phyloP scores from a whole-genome alignment of 495 filamentous ascomycete species.

The Hyaloscypha finlandica region DNA sequence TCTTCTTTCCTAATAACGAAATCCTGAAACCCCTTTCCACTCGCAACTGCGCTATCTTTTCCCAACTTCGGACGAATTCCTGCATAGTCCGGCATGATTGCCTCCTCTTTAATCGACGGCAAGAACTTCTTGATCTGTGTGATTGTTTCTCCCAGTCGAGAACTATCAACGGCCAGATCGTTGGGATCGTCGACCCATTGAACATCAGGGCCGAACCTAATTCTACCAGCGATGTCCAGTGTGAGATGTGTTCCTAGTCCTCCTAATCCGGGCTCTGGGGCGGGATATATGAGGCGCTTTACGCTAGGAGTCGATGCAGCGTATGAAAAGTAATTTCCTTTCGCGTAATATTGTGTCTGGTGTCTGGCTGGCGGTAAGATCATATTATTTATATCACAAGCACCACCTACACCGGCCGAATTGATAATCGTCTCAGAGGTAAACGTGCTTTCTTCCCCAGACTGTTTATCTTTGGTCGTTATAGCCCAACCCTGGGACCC shows the following conservation, averaged over 20 bases:
- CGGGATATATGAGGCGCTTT: constrained; percentile 82
- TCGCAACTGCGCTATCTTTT: constrained; percentile 56
- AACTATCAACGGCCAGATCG: constrained; percentile 47
- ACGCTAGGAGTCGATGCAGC: constrained; percentile 63
- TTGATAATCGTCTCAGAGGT: constrained; percentile 80
- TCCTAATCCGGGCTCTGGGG: constrained; percentile 73
- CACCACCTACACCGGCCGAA: constrained; percentile 75
- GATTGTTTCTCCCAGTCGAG: constrained; percentile 66
- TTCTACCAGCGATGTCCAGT: constrained; percentile 79
- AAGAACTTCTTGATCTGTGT: constrained; percentile 77
- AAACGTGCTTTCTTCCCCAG: constrained; percentile 55
- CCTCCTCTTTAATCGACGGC: constrained; percentile 64
- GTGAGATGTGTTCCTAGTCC: constrained; percentile 94
- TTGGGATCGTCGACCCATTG: constrained; percentile 78
- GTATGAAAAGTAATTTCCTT: constrained; percentile 95
- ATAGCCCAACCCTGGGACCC: constrained; percentile 52
- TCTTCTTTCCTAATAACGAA: constrained; percentile 84
- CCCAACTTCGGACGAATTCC: constrained; percentile 88
- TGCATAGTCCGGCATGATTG: constrained; percentile 81
- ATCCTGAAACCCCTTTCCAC: constrained; percentile 71
- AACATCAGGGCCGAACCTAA: constrained; percentile 94
- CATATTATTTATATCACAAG: constrained; percentile 78
- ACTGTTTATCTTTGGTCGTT: constrained; percentile 42
- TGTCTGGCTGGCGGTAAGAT: constrained; percentile 63
- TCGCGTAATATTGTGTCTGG: constrained; percentile 74